phyloP scores from a whole-genome alignment of 495 filamentous ascomycete species.

The Darksidea phi region DNA sequence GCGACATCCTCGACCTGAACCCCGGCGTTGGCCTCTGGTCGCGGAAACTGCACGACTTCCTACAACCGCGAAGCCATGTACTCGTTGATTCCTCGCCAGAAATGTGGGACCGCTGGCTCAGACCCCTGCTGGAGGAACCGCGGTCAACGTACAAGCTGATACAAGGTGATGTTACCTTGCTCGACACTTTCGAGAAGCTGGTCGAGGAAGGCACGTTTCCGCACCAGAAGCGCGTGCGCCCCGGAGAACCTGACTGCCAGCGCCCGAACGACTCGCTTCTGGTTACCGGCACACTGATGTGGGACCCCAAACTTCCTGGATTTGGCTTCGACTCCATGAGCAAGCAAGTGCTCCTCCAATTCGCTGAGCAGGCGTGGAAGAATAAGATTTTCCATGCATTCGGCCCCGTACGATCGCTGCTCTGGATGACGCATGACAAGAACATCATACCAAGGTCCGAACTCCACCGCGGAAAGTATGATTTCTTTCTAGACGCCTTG shows the following conservation, averaged over 20 bases:
- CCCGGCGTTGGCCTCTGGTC: slow-evolving; percentile 77
- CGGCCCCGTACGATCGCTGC: slow-evolving; percentile 69
- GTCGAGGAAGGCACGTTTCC: slow-evolving; percentile 50
- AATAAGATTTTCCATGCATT: slow-evolving; percentile 56
- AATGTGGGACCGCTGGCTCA: slow-evolving; percentile 54
- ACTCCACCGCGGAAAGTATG: background rate
- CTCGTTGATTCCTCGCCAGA: slow-evolving; percentile 59
- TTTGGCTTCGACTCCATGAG: slow-evolving; percentile 24
- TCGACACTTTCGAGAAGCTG: slow-evolving; percentile 52
- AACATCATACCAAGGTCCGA: slow-evolving; percentile 54
- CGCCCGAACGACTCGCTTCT: slow-evolving; percentile 65
- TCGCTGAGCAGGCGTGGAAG: slow-evolving; percentile 48
- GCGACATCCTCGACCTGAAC: slow-evolving; percentile 82
- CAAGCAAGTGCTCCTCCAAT: slow-evolving; percentile 39
- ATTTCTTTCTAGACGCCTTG: background rate
- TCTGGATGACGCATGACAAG: slow-evolving; percentile 57
- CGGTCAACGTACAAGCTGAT: slow-evolving; percentile 55
- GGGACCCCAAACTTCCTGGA: slow-evolving; percentile 23
- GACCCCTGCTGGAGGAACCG: slow-evolving; percentile 57
- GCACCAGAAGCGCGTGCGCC: slow-evolving; percentile 45
- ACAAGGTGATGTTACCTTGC: slow-evolving; percentile 50
- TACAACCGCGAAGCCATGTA: slow-evolving; percentile 77
- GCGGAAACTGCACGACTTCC: slow-evolving; percentile 64
- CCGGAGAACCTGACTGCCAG: slow-evolving; percentile 37
- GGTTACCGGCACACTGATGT: slow-evolving; percentile 43